These are phyloP conservation scores for Aureobasidium sp. DNA, from an alignment of 2,329 filamentous ascomycete genomes.

Conservation along the genomic window DNA sequence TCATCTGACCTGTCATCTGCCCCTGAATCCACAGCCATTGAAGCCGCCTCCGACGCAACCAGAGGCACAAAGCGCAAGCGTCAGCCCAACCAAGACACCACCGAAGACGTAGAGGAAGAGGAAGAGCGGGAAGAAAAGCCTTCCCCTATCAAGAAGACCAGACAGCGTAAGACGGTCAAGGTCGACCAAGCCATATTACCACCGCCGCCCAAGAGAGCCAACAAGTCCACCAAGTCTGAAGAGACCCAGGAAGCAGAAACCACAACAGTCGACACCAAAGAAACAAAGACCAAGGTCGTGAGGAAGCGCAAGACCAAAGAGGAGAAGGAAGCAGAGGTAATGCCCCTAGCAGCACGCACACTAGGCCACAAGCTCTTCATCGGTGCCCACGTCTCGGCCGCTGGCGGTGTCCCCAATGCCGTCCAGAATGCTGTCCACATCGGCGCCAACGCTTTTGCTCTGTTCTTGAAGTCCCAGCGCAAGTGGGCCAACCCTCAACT, in stretches of 20 bases:
- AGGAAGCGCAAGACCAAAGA: slow-evolving; percentile 49
- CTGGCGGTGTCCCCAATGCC: slow-evolving; percentile 87
- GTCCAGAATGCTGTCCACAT: slow-evolving; percentile 42
- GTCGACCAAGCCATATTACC: neutral
- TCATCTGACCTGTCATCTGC: slow-evolving; percentile 13
- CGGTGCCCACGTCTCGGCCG: slow-evolving; percentile 84
- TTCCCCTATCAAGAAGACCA: slow-evolving; percentile 13
- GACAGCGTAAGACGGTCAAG: slow-evolving; percentile 15
- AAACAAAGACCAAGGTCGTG: slow-evolving; percentile 20
- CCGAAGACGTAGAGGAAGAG: slow-evolving; percentile 11
- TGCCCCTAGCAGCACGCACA: slow-evolving; percentile 64
- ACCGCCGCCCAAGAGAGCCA: neutral
- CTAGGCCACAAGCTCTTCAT: slow-evolving; percentile 70
- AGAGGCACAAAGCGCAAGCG: slow-evolving; percentile 10
- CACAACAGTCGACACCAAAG: neutral
- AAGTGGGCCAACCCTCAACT: slow-evolving; percentile 87
- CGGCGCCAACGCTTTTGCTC: slow-evolving; percentile 81
- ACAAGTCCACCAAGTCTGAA: slow-evolving; percentile 1
- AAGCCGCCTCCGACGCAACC: neutral
- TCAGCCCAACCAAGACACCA: slow-evolving; percentile 7
- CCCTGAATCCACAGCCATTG: neutral
- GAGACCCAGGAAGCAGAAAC: neutral
- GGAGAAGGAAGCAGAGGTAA: slow-evolving; percentile 47
- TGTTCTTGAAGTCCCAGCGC: slow-evolving; percentile 92
- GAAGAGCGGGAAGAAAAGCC: slow-evolving; percentile 12